These are phyloP conservation scores for Colletotrichum costaricense DNA, from an alignment of 2,329 filamentous ascomycete species.

Conservation along the genomic window DNA sequence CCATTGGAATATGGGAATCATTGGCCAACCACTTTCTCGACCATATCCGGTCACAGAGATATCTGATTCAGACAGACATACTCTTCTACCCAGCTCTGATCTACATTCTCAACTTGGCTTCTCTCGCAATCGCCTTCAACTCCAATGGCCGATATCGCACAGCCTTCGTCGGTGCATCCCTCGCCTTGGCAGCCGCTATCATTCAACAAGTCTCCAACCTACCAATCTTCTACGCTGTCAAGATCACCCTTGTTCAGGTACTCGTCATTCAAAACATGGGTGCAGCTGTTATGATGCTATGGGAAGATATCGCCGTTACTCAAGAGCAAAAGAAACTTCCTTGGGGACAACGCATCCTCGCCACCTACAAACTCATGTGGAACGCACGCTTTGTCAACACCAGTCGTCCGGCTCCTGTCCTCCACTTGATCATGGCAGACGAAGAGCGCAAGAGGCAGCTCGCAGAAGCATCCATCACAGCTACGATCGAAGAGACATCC, in stretches of 20 bases:
- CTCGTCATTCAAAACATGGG: slow-evolving; percentile 19
- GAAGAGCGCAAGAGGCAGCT: neutral
- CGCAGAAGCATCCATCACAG: neutral
- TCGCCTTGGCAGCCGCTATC: neutral
- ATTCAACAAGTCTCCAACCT: neutral
- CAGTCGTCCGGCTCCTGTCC: slow-evolving; percentile 17
- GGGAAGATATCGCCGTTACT: slow-evolving; percentile 24
- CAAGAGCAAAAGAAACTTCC: slow-evolving; percentile 21
- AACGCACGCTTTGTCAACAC: slow-evolving; percentile 25
- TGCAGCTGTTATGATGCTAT: slow-evolving; percentile 20
- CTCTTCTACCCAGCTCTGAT: neutral
- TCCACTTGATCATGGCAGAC: neutral
- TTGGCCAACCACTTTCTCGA: neutral
- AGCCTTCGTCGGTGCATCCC: neutral
- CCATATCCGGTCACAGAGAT: neutral
- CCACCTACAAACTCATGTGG: slow-evolving; percentile 23
- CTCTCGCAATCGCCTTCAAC: slow-evolving; percentile 17
- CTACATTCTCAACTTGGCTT: slow-evolving; percentile 13
- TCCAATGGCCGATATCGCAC: neutral
- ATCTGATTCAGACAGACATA: neutral
- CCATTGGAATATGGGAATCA: neutral
- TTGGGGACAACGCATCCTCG: neutral
- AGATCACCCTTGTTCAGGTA: slow-evolving; percentile 4
- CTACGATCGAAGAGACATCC: neutral
- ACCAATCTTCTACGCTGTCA: neutral